Evolutionary conservation across 225 moss, liverwort and hornwort genomes (phyloP).

Genomic region (Neckera pumila): DNA sequence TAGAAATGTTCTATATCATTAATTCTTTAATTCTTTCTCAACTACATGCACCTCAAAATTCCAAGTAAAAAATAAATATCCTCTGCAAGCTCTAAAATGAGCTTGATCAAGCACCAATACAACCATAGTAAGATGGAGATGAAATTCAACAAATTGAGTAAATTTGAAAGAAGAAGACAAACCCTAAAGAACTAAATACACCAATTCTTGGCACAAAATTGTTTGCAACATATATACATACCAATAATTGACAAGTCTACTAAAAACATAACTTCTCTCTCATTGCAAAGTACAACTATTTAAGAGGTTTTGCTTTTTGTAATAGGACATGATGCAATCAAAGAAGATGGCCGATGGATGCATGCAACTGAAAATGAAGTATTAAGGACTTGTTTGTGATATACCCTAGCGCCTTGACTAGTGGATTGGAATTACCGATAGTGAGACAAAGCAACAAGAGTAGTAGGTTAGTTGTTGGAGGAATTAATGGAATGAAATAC

Average conservation of each 20-base stretch:
- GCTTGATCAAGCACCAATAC: neutral
- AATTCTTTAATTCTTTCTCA: neutral
- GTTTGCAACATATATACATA: neutral
- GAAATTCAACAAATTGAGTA: neutral
- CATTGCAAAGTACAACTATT: neutral
- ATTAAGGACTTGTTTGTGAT: neutral
- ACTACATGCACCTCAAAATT: neutral
- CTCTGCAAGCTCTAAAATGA: neutral
- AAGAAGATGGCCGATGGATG: neutral
- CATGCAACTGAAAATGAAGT: neutral
- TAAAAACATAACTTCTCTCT: neutral
- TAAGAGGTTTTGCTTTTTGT: rapidly evolving
- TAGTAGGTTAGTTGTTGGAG: neutral
- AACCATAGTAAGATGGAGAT: neutral
- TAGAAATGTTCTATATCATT: rapidly evolving
- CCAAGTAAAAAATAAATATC: neutral
- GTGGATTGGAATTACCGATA: neutral
- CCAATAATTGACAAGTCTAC: neutral
- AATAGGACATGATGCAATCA: neutral
- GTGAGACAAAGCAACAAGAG: neutral
- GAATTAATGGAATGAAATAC: neutral
- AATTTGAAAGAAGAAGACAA: neutral
- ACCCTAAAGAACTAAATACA: neutral
- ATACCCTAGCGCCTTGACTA: neutral
- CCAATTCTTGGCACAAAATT: neutral